Evolutionary conservation across 768 basidiomycete species (phyloP), one percentile per base, ranked within the genome.

Genomic region (Trametes coccinea): DNA sequence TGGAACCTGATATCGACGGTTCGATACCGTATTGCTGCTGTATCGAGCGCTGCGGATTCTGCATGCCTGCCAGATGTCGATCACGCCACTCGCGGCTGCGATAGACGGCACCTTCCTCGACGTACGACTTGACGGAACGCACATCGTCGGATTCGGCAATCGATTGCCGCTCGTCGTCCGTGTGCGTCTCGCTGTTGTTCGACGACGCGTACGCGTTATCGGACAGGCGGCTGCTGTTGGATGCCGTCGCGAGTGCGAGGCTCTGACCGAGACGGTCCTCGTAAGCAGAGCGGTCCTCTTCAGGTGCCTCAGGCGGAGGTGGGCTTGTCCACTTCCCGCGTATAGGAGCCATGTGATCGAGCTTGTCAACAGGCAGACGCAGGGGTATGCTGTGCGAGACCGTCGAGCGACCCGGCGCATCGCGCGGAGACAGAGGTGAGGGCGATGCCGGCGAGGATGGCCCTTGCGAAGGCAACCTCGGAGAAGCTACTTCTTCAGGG

Each of bases 271-370:
- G 79, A 53, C 86, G 80, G 60, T 79, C 82, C 70, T 90, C 87
- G 67, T 90, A 93, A 17, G 85, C 74, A 2, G 81, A 80, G 49
- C 84, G 89, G 65, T 84, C 89, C 27, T 80, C 81, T 9, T 82
- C 78, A 0, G 91, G 79, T 0, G 90, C 92, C 67, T 88, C 89
- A 0, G 86, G 84, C 3, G 91, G 89, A 29, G 92, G 91, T 8
- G 91, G 90, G 65, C 89, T 92, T 2, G 91, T 93, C 92, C 91
- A 93, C 72, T 89, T 88, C 34, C 82, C 78, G 33, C 91, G 84
- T 69, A 82, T 87, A 1, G 92, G 89, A 16, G 89, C 90, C 92
- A 92, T 91, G 66, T 90, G 89, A 14, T 68, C 69, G 16, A 68
- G 67, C 39, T 67, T 66, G 40, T 66, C 86, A 2, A 87, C 85